phyloP scores from a whole-genome alignment of 176 grass and related monocot genomes.

The Thalia dealbata region DNA sequence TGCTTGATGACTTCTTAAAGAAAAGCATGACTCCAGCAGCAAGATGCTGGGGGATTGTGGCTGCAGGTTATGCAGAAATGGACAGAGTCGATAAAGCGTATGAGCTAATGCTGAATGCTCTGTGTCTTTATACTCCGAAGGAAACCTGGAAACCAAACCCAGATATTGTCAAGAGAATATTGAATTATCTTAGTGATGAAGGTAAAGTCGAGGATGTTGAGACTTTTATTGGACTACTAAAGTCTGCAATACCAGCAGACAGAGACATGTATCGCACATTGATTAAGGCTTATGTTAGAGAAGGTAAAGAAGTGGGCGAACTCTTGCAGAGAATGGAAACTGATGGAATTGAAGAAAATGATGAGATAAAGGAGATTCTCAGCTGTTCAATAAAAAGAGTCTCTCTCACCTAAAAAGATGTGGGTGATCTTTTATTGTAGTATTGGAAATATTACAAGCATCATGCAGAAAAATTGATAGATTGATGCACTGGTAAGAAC shows the following conservation, averaged over 20 bases:
- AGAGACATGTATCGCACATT: slow-evolving; percentile 49
- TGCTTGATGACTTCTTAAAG: slow-evolving; percentile 44
- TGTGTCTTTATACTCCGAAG: slow-evolving; percentile 35
- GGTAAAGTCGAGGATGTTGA: slow-evolving; percentile 42
- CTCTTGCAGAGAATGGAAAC: slow-evolving; percentile 30
- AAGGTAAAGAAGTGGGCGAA: slow-evolving; percentile 33
- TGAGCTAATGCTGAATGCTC: slow-evolving; percentile 57
- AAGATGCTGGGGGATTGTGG: slow-evolving; percentile 59
- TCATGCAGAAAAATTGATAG: no score
- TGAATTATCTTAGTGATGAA: slow-evolving; percentile 47
- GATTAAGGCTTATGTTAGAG: slow-evolving; percentile 37
- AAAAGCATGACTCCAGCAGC: slow-evolving; percentile 51
- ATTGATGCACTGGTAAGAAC: no score
- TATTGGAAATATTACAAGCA: no score
- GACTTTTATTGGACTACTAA: slow-evolving; percentile 51
- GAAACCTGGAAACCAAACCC: slow-evolving; percentile 46
- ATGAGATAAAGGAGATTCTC: slow-evolving; percentile 22
- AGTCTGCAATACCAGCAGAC: slow-evolving; percentile 42
- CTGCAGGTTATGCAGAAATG: slow-evolving; percentile 50
- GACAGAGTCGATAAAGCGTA: slow-evolving; percentile 43
- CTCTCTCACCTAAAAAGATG: no score
- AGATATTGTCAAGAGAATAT: slow-evolving; percentile 40
- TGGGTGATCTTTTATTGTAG: no score
- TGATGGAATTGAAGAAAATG: slow-evolving; percentile 30
- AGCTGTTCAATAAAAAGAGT: not conserved